Evolutionary conservation across 2,329 filamentous ascomycete genomes (phyloP).

Genomic region (Calycina marina): DNA sequence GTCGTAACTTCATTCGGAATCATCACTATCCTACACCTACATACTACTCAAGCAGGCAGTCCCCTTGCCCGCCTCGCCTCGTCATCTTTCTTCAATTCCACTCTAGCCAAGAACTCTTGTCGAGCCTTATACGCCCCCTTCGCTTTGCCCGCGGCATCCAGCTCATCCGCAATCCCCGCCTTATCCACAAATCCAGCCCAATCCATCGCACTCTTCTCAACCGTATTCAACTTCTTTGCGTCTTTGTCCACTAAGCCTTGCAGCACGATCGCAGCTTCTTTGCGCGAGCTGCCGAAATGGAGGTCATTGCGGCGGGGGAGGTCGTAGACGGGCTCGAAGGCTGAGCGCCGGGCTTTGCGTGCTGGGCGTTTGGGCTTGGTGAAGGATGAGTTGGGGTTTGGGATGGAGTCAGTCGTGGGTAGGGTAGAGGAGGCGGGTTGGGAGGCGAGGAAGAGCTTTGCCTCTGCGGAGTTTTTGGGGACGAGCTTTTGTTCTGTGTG

Average conservation of each 20-base stretch:
- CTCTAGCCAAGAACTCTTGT: constrained; percentile 51
- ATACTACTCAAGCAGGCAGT: constrained; percentile 9
- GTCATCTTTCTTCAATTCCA: constrained; percentile 46
- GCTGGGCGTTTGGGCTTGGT: constrained; percentile 19
- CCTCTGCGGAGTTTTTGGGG: constrained; percentile 48
- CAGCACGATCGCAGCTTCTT: constrained; percentile 4
- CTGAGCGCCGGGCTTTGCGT: constrained; percentile 32
- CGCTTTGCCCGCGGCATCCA: constrained; percentile 47
- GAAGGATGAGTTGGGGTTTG: constrained; percentile 6
- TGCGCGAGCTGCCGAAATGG: constrained; percentile 39
- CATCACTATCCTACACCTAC: not conserved
- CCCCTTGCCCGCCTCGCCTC: constrained; percentile 39
- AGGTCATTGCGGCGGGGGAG: constrained; percentile 36
- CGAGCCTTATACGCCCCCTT: constrained; percentile 48
- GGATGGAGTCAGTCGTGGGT: constrained; percentile 16
- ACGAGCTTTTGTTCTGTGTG: constrained; percentile 61
- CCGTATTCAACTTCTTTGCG: constrained; percentile 51
- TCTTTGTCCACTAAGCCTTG: constrained; percentile 34
- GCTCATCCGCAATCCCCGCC: constrained; percentile 55
- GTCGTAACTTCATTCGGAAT: not conserved
- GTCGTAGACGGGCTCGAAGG: constrained; percentile 43
- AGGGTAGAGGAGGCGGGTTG: constrained; percentile 16
- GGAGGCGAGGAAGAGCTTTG: constrained; percentile 45
- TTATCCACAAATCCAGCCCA: constrained; percentile 60
- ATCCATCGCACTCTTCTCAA: constrained; percentile 60